Evolutionary conservation across 1,284 basidiomycete genomes (phyloP), one percentile per base, ranked within the genome.

Genomic region (Moesziomyces sp.): DNA sequence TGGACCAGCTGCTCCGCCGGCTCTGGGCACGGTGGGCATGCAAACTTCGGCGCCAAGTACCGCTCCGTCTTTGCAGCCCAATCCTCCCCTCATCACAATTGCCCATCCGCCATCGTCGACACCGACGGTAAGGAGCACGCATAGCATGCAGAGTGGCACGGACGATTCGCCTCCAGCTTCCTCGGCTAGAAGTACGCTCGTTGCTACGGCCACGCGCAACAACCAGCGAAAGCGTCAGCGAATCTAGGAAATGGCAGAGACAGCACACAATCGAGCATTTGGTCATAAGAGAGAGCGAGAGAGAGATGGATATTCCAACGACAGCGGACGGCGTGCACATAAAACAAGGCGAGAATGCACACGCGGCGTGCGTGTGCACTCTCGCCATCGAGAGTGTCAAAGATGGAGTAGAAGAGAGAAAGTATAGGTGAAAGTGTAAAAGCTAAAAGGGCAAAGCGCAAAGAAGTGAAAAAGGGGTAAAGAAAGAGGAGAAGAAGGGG

Each of bases 151-250:
- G 0, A 51, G 49, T 2, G 50, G 52, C 5, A 46, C 58, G 6
- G 42, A 46, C 8, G n/a, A 11, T 16, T n/a, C 35, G 16, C 34
- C 3, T 2, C 30, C 52, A 14, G 9, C 35, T 10, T 44, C 21
- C 10, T 14, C 49, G 18, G 44, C 50, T 4, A 52, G 24, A 5
- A 48, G 30, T 26, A 68, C 57, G 16, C 46, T 72, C 2, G 64
- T 73, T 1, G 70, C 70, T 8, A 73, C 64, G 0, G 70, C 70
- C 1, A 68, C 64, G 3, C 48, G 70, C 16, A 73, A 73, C 26
- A 64, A 73, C 30, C 70, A 73, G 24, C 56, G 70, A 14, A 73
- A 73, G 23, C 64, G 70, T 16, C 70, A 73, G 24, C 65, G 64
- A 43, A 67, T 64, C 28, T 69, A 52, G 35, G 0, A 3, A 30